Percentiles rank a stretch among this genome's conserved stretches.
Conservation (phyloP, 1,139 yeast species). For the Candida sanyaensis region DNA sequence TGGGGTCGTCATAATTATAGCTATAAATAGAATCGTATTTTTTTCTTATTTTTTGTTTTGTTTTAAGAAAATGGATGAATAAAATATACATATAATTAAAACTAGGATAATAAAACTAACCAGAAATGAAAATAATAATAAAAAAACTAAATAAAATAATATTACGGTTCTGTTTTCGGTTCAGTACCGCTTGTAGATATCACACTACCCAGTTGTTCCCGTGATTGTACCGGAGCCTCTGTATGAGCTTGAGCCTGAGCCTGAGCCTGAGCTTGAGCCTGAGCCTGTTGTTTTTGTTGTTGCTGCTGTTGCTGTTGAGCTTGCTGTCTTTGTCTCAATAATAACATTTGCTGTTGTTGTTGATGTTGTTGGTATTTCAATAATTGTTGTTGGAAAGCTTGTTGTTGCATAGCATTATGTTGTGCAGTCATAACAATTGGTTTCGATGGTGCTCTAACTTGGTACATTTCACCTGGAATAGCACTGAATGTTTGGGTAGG, state of each 20-base stretch:
- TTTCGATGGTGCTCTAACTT: conserved; percentile 66
- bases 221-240: no score
- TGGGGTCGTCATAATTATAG: conserved; percentile 30
- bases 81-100: background rate
- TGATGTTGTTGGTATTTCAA: conserved; percentile 47
- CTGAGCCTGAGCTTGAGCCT: no score
- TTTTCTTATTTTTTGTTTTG: no score
- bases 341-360: conserved; percentile 30
- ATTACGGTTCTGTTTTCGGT: background rate
- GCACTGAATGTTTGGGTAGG: conserved; percentile 52
- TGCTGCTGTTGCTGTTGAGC: conserved; percentile 27
- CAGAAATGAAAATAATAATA: conserved; percentile 1
- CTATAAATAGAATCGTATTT: background rate
- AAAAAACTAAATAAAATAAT: background rate
- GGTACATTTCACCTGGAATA: conserved; percentile 54
- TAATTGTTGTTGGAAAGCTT: conserved; percentile 52
- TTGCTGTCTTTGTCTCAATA: conserved; percentile 33
- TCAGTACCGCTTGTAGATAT: background rate
- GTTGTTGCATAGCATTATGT: conserved; percentile 47
- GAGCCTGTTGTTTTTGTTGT: conserved; percentile 1
- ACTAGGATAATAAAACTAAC: conserved; percentile 1
- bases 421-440: conserved; percentile 48
- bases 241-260: no score
- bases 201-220: background rate
- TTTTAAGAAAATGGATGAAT: background rate